These are phyloP conservation scores for Trametes maxima DNA, from an alignment of 768 basidiomycete genomes.

Conservation along the genomic window DNA sequence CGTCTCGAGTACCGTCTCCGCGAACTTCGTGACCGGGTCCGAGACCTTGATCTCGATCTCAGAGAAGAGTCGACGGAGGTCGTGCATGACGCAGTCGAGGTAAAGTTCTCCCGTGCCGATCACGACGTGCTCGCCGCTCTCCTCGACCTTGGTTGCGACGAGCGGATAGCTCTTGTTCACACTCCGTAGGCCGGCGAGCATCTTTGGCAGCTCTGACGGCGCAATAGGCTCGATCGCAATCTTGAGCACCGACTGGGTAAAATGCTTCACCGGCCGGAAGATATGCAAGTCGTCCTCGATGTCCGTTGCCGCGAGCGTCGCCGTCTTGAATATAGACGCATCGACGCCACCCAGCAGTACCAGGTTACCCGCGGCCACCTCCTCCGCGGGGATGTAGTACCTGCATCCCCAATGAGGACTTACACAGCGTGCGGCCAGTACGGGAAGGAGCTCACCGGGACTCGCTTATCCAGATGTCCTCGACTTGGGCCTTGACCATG, in stretches of 20 bases:
- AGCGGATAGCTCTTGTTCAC: conserved; percentile 98
- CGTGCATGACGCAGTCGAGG: conserved; percentile 96
- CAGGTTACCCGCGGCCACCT: conserved; percentile 89
- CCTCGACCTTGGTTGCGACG: conserved; percentile 93
- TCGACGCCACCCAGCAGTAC: conserved; percentile 93
- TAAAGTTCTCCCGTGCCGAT: conserved; percentile 97
- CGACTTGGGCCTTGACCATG: conserved; percentile 83
- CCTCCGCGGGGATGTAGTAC: conserved; percentile 89
- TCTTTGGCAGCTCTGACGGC: conserved; percentile 97
- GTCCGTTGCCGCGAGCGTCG: conserved; percentile 75
- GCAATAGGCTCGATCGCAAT: conserved; percentile 98
- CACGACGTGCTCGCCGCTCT: conserved; percentile 96
- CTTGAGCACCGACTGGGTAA: conserved; percentile 96
- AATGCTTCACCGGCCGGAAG: conserved; percentile 94
- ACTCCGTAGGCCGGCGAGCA: conserved; percentile 94
- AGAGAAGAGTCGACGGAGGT: conserved; percentile 86
- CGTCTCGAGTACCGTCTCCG: conserved; percentile 97
- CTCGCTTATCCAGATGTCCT: conserved; percentile 90
- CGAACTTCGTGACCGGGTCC: conserved; percentile 97
- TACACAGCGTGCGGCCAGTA: neutral
- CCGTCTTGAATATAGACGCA: conserved; percentile 92
- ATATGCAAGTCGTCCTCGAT: conserved; percentile 89
- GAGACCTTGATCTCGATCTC: conserved; percentile 99
- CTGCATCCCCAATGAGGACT: conserved; percentile 41
- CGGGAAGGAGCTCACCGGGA: conserved; percentile 61